Evolutionary conservation across 108 stramenopile species (phyloP), one percentile per base, ranked within the genome.

Genomic region (Cylindrotheca fusiformis): DNA sequence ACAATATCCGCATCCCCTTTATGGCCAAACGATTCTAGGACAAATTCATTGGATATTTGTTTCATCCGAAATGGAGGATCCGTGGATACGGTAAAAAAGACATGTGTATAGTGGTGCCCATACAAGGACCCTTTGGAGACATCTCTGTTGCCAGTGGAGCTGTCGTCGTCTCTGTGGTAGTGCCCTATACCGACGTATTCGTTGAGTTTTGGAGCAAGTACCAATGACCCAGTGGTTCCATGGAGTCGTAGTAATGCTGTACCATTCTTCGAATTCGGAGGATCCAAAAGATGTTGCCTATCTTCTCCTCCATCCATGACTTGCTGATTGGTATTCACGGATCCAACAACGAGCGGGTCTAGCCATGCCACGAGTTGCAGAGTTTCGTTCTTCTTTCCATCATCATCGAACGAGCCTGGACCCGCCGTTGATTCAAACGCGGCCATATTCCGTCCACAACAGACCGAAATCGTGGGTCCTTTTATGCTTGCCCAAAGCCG

Each of bases 31-130:
- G 67, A 24, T n/a, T 69, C 62, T 27, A 87, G 75, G 8, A 84
- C 56, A 70, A 87, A 90, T 70, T 90, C 86, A 59, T 77, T 78
- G 2, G 79, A 80, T 0, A 90, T 28, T 20, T 77, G 48, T 48
- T 59, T 68, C 52, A 90, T 53, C 24, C 58, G 65, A 63, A 65
- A 80, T 1, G 58, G 57, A 27, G 32, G 50, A 36, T 22, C 30
- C 49, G 24, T 27, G 20, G 69, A 21, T 36, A 69, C 64, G 27
- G 59, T 80, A 36, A 68, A 70, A 48, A 65, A 81, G 32, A 68
- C 66, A 71, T 61, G 80, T 50, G 68, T 90, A 55, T 90, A 90
- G 56, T 90, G 89, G 74, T 90, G 89, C 18, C 89, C 89, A 70
- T 78, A 82, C 26, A 72, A 31, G 24, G 84, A 84, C 66, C 82